These are phyloP conservation scores for Pontederia crassipes DNA, from an alignment of 176 grass and related monocot species.

Conservation along the genomic window DNA sequence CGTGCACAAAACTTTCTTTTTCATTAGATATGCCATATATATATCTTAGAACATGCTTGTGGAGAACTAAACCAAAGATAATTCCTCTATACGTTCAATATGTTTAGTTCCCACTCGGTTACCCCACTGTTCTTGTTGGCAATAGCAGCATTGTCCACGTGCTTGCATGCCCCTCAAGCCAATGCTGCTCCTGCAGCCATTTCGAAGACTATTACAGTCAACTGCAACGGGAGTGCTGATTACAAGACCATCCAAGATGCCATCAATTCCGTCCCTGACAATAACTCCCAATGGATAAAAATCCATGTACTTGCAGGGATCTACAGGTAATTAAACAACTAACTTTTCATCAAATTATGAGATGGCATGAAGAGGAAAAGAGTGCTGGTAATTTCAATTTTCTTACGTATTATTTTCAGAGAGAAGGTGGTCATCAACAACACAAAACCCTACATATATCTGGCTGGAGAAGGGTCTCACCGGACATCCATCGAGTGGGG, in stretches of 20 bases:
- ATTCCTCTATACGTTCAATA: too few relatives aligned
- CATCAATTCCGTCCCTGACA: slow-evolving; percentile 26
- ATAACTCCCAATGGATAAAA: slow-evolving; percentile 33
- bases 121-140: too few relatives aligned
- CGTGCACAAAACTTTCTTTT: too few relatives aligned
- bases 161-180: too few relatives aligned
- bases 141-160: too few relatives aligned
- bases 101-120: too few relatives aligned
- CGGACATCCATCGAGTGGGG: slow-evolving; percentile 39
- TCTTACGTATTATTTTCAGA: neutral
- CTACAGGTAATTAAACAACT: slow-evolving; percentile 22
- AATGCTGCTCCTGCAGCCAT: neutral
- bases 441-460: slow-evolving; percentile 33
- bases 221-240: neutral
- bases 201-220: neutral
- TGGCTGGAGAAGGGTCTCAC: slow-evolving; percentile 34
- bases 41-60: too few relatives aligned
- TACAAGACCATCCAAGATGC: slow-evolving; percentile 35
- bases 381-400: neutral
- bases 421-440: slow-evolving; percentile 36
- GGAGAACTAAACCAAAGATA: too few relatives aligned
- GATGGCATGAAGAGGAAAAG: too few relatives aligned
- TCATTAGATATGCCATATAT: too few relatives aligned
- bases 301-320: slow-evolving; percentile 36
- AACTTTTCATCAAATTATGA: too few relatives aligned